Conservation (phyloP, 2,329 filamentous ascomycete species). For the Ophiocordyceps camponoti-rufipedis region DNA sequence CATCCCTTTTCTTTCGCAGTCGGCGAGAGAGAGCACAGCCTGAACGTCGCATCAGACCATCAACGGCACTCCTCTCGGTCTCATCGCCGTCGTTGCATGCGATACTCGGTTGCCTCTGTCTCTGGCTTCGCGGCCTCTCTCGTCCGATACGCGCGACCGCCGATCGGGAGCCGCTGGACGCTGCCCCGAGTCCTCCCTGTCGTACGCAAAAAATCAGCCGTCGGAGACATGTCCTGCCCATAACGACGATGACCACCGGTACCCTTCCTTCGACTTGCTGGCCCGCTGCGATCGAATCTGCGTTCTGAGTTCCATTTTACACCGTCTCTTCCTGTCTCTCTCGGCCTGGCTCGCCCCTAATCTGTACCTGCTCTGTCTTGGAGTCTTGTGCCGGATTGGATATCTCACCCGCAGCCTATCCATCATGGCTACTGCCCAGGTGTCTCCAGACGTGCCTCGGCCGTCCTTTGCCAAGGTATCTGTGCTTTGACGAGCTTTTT, state of each 20-base stretch:
- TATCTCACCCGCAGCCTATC: slow-evolving; percentile 5
- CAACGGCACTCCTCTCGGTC: not conserved
- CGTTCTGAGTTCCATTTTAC: slow-evolving; percentile 29
- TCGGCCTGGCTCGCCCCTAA: not conserved
- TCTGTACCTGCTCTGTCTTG: slow-evolving; percentile 3
- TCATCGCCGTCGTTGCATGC: not conserved
- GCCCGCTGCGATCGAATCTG: slow-evolving; percentile 34
- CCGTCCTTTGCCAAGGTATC: slow-evolving; percentile 62
- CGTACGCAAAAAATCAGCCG: not conserved
- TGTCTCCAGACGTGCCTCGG: slow-evolving; percentile 30
- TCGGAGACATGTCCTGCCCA: slow-evolving; percentile 16
- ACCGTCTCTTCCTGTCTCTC: slow-evolving; percentile 12
- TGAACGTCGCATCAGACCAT: not conserved
- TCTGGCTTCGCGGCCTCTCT: not conserved
- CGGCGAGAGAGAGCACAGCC: slow-evolving; percentile 1
- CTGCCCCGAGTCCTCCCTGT: not conserved
- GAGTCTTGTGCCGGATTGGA: slow-evolving; percentile 7
- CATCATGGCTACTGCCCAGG: slow-evolving; percentile 28
- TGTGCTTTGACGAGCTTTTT: not conserved
- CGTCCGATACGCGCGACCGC: not conserved
- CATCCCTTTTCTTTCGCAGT: not conserved
- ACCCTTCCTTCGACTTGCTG: slow-evolving; percentile 26
- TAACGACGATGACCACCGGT: slow-evolving; percentile 37
- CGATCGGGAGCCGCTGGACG: not conserved
- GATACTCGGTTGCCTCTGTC: not conserved